A percentile compares a stretch with the other conserved stretches of the same genome.
These are phyloP conservation scores for Fusarium beomiforme DNA, from an alignment of 2,329 filamentous ascomycete genomes.

Conservation along the genomic window DNA sequence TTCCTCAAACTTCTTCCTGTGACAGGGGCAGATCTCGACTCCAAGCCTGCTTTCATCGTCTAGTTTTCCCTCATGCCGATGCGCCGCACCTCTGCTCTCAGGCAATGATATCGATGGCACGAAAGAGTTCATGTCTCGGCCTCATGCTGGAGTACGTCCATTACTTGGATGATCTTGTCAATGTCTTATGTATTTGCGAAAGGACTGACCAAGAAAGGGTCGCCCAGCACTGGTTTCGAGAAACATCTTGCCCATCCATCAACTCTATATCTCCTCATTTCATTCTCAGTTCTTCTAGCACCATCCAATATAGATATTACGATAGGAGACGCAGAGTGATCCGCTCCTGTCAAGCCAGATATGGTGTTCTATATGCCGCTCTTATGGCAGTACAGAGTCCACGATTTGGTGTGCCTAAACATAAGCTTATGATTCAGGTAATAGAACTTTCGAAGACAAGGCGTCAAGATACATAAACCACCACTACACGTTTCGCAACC, in stretches of 20 bases:
- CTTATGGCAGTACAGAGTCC: fast-evolving
- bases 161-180: not conserved
- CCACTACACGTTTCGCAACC: too few species aligned
- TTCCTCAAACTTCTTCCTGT: too few species aligned
- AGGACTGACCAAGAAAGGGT: not conserved
- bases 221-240: not conserved
- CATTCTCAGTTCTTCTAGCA: not conserved
- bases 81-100: too few species aligned
- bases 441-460: too few species aligned
- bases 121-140: not conserved
- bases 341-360: not conserved
- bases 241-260: fast-evolving
- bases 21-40: too few species aligned
- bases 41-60: too few species aligned
- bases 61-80: not conserved
- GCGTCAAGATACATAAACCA: too few species aligned
- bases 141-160: not conserved
- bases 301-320: too few species aligned
- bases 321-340: too few species aligned
- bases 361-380: too few species aligned
- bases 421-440: fast-evolving
- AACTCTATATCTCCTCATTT: fast-evolving
- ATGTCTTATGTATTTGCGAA: not conserved
- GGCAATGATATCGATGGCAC: not conserved
- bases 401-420: not conserved